Evolutionary conservation across 2,329 filamentous ascomycete species (phyloP).

Genomic region (Shiraia bambusicola): DNA sequence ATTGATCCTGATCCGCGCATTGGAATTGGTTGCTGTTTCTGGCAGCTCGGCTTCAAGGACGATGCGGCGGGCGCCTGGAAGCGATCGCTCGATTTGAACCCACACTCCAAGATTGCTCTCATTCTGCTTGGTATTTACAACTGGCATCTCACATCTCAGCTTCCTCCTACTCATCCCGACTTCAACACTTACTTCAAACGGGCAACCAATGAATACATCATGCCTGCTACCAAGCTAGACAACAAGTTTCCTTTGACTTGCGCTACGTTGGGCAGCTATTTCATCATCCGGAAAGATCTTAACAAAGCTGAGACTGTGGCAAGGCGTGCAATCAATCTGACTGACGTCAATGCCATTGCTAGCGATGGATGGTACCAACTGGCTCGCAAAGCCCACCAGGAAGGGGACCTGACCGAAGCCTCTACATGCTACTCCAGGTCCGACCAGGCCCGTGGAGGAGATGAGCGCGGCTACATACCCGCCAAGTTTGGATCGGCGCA

Average conservation of each 20-base stretch:
- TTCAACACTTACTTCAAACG: conserved; percentile 87
- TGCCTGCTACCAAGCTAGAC: conserved; percentile 90
- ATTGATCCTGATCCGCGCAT: conserved; percentile 93
- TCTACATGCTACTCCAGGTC: conserved; percentile 85
- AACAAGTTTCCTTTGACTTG: conserved; percentile 88
- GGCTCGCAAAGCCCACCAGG: conserved; percentile 86
- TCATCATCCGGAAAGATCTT: conserved; percentile 78
- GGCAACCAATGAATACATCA: conserved; percentile 91
- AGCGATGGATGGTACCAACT: conserved; percentile 98
- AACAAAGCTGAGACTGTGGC: conserved; percentile 82
- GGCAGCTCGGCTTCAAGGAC: conserved; percentile 93
- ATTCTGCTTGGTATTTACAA: conserved; percentile 89
- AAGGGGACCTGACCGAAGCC: conserved; percentile 72
- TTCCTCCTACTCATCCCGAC: conserved; percentile 78
- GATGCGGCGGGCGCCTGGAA: conserved; percentile 92
- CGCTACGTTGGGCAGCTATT: conserved; percentile 86
- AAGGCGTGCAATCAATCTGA: conserved; percentile 90
- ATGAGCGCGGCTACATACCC: conserved; percentile 87
- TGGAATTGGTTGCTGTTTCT: conserved; percentile 94
- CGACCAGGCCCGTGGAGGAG: conserved; percentile 86
- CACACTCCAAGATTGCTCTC: conserved; percentile 85
- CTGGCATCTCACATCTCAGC: conserved; percentile 80
- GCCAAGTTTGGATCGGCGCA: conserved; percentile 95
- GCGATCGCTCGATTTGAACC: conserved; percentile 76
- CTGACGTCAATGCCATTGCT: conserved; percentile 92